phyloP scores from a whole-genome alignment of 331 rosid genomes.

The Stylosanthes scabra region DNA sequence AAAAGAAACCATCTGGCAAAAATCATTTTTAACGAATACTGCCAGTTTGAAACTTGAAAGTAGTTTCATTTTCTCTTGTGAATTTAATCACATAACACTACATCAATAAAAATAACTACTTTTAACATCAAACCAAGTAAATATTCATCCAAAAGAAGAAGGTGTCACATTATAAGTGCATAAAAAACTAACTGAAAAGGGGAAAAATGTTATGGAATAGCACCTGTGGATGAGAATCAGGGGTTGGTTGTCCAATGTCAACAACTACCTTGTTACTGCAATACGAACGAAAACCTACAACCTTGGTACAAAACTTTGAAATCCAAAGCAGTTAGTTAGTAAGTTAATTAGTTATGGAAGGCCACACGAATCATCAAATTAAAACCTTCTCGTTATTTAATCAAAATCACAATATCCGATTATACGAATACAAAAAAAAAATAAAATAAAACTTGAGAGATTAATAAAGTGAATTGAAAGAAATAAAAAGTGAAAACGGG shows the following conservation, averaged over 20 bases:
- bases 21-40: background rate
- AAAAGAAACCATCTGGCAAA: conserved; percentile 7
- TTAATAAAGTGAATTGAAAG: background rate
- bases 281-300: conserved; percentile 56
- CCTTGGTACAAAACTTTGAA: conserved; percentile 49
- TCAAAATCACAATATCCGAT: background rate
- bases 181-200: background rate
- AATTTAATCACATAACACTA: too few relatives aligned
- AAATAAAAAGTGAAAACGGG: conserved; percentile 9
- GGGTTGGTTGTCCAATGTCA: conserved; percentile 93
- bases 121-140: too few relatives aligned
- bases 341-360: conserved; percentile 10
- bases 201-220: conserved; percentile 20
- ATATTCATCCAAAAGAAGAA: too few relatives aligned
- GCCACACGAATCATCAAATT: conserved; percentile 13
- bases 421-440: background rate
- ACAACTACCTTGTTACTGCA: conserved; percentile 49
- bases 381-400: background rate
- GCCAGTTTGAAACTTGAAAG: background rate
- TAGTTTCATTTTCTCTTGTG: background rate
- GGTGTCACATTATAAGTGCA: too few relatives aligned
- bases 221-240: conserved; percentile 88
- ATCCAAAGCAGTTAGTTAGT: conserved; percentile 27
- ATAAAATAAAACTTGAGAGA: background rate
- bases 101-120: too few relatives aligned